phyloP scores from a whole-genome alignment of 202 grass and related monocot genomes.

The Cymbopogon flexuosus region DNA sequence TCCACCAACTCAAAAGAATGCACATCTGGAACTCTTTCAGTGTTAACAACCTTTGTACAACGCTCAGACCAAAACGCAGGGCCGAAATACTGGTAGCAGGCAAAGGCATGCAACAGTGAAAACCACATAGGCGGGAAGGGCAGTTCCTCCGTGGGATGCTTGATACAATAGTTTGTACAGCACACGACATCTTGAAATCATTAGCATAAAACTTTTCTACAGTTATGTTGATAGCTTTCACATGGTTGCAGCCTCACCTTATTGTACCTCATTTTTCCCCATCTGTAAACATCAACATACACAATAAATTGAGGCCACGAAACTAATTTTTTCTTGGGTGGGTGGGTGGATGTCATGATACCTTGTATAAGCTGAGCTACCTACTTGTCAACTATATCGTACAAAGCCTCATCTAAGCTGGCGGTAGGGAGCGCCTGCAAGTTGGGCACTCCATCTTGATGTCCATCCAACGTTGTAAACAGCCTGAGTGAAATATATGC shows the following conservation, averaged over 20 bases:
- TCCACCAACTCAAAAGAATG: background rate
- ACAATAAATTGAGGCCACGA: background rate
- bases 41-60: slow-evolving; percentile 18
- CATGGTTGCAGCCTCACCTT: slow-evolving; percentile 24
- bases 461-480: slow-evolving; percentile 99
- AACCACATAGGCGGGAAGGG: background rate
- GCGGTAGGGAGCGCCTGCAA: slow-evolving; percentile 78
- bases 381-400: slow-evolving; percentile 56
- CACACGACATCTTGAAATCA: slow-evolving; percentile 24
- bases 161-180: slow-evolving; percentile 38
- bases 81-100: background rate
- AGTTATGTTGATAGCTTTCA: slow-evolving; percentile 7
- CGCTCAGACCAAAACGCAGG: background rate
- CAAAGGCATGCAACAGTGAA: background rate
- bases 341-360: background rate
- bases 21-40: background rate
- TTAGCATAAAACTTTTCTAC: slow-evolving; percentile 26
- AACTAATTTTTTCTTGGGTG: background rate
- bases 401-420: slow-evolving; percentile 66
- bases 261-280: slow-evolving; percentile 26
- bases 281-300: background rate
- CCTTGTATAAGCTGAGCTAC: slow-evolving; percentile 53
- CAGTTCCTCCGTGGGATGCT: slow-evolving; percentile 4
- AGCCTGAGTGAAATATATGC: slow-evolving; percentile 97
- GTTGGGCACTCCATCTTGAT: slow-evolving; percentile 99